Base-by-base conservation (phyloP, 192 early-diverging fungal genomes). In the Diversispora epigaea region DNA sequence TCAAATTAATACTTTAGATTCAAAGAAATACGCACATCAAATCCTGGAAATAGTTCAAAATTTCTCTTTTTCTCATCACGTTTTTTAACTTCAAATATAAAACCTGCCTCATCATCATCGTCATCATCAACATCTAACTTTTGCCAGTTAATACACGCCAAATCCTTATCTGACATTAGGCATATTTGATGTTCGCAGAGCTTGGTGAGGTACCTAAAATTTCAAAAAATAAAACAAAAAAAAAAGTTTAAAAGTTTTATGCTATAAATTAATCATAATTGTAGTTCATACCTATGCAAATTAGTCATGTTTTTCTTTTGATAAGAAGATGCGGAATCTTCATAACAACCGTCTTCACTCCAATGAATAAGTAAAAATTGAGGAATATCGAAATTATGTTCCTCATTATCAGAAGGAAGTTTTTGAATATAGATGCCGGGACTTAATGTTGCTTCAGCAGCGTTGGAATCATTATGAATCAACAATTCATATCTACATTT, bases 251-350 rank as follows among this genome's bases (percentile, higher is more conserved):
- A 3, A 43, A 40, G 9, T 62, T 21, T 39, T 39, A 39, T 32
- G 22, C 14, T 32, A 39, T 8, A 14, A 32, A 39, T 61, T 62
- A 62, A 41, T 39, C 25, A 8, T 39, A 54, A 52, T 32, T 6
- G 2, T 54, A 32, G 25, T 32, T 2, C 25, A 32, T 70, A 70
- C 76, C 76, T 32, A 58, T 77, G 76, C 19, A 77, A 15, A 68
- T 77, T 77, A n/a, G 58, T 71, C 66, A 77, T 57, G 39, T 77
- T 77, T 22, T 77, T 77, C 54, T 77, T 68, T 61, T 43, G 41
- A 43, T 77, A 46, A 4, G 68, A 68, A 14, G 76, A 77, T 32
- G 41, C 76, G 39, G 44, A 52, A 40, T 68, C 58, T 40, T 68
- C 76, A 77, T 70, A 77, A 47, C 71, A 73, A 73, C 71, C 71